Percentiles rank a stretch among this genome's conserved stretches.
phyloP scores from a whole-genome alignment of 1,284 basidiomycete genomes.

The Macrocystidia cucumis region DNA sequence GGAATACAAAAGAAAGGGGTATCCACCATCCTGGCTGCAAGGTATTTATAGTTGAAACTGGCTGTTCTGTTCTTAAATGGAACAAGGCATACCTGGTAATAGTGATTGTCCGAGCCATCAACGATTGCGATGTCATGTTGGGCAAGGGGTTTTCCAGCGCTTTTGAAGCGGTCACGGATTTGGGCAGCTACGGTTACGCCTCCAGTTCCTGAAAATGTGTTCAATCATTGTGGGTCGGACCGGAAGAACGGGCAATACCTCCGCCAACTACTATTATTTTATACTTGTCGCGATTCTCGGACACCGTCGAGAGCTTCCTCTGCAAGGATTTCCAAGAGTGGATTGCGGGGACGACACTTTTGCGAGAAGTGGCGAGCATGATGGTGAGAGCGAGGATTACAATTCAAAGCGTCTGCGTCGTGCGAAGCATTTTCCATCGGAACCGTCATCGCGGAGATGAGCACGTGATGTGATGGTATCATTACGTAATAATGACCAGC shows the following conservation, averaged over 20 bases:
- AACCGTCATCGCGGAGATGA: too few relatives aligned
- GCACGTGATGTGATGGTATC: too few relatives aligned
- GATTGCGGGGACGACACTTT: background rate
- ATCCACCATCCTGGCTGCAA: constrained; percentile 69
- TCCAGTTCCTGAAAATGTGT: constrained; percentile 50
- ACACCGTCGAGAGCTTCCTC: constrained; percentile 5
- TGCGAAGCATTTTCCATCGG: too few relatives aligned
- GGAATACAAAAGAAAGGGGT: constrained; percentile 1
- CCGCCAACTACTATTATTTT: constrained; percentile 62
- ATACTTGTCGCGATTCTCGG: constrained; percentile 26
- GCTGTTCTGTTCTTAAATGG: constrained; percentile 3
- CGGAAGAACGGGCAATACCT: constrained; percentile 28
- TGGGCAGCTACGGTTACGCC: constrained; percentile 79
- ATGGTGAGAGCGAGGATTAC: too few relatives aligned
- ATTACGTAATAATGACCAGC: too few relatives aligned
- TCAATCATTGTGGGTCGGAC: constrained; percentile 4
- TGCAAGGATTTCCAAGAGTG: constrained; percentile 10
- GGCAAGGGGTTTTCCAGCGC: constrained; percentile 59
- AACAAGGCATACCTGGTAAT: constrained; percentile 57
- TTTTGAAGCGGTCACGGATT: constrained; percentile 69
- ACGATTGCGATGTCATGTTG: constrained; percentile 79
- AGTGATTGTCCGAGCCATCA: constrained; percentile 70
- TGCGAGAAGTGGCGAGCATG: background rate
- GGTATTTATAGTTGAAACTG: constrained; percentile 17
- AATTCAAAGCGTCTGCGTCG: too few relatives aligned